A percentile compares a stretch with the other conserved stretches of the same genome.
These are phyloP conservation scores for Clarireedia hainanense DNA, from an alignment of 2,329 filamentous ascomycete species.

Conservation along the genomic window DNA sequence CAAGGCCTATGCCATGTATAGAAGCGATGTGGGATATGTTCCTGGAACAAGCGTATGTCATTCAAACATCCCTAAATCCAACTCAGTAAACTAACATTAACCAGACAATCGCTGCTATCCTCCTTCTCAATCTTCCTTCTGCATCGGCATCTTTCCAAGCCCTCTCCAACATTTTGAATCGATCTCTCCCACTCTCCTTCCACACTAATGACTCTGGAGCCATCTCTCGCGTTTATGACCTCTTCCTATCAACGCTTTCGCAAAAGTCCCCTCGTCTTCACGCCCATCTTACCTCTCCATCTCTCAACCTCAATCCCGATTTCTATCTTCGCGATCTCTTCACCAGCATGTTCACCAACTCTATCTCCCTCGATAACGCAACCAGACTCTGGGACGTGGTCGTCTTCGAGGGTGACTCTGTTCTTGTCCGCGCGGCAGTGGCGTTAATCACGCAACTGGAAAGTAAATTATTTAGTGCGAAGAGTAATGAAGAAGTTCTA, in stretches of 20 bases:
- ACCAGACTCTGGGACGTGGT: constrained; percentile 75
- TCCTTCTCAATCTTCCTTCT: constrained; percentile 62
- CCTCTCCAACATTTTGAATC: constrained; percentile 71
- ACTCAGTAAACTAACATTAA: not conserved
- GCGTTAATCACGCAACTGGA: constrained; percentile 52
- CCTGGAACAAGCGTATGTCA: constrained; percentile 63
- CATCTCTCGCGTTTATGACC: constrained; percentile 59
- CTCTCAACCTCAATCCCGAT: constrained; percentile 40
- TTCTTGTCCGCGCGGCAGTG: constrained; percentile 63
- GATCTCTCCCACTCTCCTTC: constrained; percentile 67
- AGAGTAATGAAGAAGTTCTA: constrained; percentile 16
- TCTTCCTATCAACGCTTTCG: constrained; percentile 58
- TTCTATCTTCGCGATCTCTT: constrained; percentile 54
- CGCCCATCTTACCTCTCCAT: constrained; percentile 48
- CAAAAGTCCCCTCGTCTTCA: constrained; percentile 58
- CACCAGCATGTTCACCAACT: constrained; percentile 53
- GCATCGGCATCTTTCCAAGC: constrained; percentile 59
- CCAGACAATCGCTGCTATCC: constrained; percentile 63
- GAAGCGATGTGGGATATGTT: constrained; percentile 73
- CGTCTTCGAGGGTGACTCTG: constrained; percentile 70
- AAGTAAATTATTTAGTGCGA: constrained; percentile 37
- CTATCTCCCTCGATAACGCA: constrained; percentile 60
- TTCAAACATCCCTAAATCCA: not conserved
- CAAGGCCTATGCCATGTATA: constrained; percentile 73
- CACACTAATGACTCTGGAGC: constrained; percentile 62